Evolutionary conservation across 805 yeast genomes (phyloP).

Genomic region (Candida succiphila): DNA sequence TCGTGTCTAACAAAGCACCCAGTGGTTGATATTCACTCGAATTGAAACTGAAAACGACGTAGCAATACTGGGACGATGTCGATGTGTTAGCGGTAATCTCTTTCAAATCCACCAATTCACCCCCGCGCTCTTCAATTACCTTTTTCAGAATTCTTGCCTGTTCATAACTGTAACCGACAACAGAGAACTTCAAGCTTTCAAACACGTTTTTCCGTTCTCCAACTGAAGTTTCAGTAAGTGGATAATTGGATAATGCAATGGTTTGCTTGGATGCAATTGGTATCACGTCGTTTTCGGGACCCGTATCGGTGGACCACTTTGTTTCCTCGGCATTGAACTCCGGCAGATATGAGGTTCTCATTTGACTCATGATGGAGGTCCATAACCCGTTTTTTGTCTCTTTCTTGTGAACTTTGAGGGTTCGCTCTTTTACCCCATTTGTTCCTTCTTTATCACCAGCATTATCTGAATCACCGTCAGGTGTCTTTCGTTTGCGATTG

Average conservation of each 20-base stretch:
- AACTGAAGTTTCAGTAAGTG: slow-evolving; percentile 2
- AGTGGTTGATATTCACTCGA: background rate
- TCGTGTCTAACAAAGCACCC: too few species aligned
- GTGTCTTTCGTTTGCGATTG: background rate
- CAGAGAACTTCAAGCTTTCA: slow-evolving; percentile 8
- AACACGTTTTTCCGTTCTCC: slow-evolving; percentile 9
- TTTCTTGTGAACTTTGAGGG: slow-evolving; percentile 14
- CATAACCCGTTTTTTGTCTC: slow-evolving; percentile 13
- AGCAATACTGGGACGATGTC: slow-evolving; percentile 10
- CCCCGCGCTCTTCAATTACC: slow-evolving; percentile 16
- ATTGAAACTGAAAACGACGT: slow-evolving; percentile 13
- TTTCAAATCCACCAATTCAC: slow-evolving; percentile 2
- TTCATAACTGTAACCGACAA: slow-evolving; percentile 9
- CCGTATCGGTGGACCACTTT: too few species aligned
- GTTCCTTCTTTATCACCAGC: background rate
- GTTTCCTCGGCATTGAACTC: slow-evolving; percentile 1
- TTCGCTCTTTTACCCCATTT: slow-evolving; percentile 6
- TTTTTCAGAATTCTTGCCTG: slow-evolving; percentile 12
- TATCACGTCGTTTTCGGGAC: too few species aligned
- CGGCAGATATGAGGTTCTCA: slow-evolving; percentile 5
- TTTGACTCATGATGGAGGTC: slow-evolving; percentile 16
- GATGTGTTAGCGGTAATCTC: slow-evolving; percentile 5
- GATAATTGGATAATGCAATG: too few species aligned
- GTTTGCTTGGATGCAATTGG: too few species aligned
- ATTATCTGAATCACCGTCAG: slow-evolving; percentile 4